phyloP scores from a whole-genome alignment of 1,284 basidiomycete genomes.

The Trichosporon sp. region DNA sequence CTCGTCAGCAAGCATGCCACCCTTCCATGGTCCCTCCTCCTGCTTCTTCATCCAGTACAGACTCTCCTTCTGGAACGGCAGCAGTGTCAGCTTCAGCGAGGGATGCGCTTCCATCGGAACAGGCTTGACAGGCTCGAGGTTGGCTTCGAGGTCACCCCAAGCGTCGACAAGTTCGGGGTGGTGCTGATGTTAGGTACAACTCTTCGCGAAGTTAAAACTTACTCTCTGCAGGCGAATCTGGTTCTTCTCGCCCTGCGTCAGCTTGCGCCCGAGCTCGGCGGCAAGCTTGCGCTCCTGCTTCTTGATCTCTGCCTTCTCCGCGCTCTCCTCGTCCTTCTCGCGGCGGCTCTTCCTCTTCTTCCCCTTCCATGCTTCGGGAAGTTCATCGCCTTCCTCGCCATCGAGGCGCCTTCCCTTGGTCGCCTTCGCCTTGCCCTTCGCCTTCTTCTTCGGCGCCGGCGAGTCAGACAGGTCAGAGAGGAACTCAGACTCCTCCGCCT shows the following conservation, averaged over 20 bases:
- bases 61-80: conserved; percentile 85
- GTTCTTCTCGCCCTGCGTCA: conserved; percentile 80
- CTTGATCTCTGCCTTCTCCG: conserved; percentile 39
- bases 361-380: conserved; percentile 26
- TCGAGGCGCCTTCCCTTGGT: conserved; percentile 31
- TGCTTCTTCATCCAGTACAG: conserved; percentile 95
- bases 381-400: conserved; percentile 30
- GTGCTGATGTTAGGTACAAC: conserved; percentile 39
- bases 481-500: conserved; percentile 8
- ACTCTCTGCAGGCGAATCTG: conserved; percentile 65
- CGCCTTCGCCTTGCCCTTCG: conserved; percentile 21
- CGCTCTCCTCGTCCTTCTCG: conserved; percentile 23
- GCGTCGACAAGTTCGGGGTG: conserved; percentile 74
- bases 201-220: conserved; percentile 32
- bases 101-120: conserved; percentile 75
- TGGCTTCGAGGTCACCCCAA: conserved; percentile 82
- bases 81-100: conserved; percentile 68
- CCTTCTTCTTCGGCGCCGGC: conserved; percentile 23
- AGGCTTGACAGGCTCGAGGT: conserved; percentile 68
- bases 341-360: conserved; percentile 27
- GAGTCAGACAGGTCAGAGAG: conserved; percentile 22
- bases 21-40: conserved; percentile 82
- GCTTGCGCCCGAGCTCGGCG: conserved; percentile 66
- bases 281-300: conserved; percentile 62
- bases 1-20: conserved; percentile 84